A percentile compares a stretch with the other conserved stretches of the same genome.
phyloP scores from a whole-genome alignment of 1,284 basidiomycete species.

The Tilletia setariae region DNA sequence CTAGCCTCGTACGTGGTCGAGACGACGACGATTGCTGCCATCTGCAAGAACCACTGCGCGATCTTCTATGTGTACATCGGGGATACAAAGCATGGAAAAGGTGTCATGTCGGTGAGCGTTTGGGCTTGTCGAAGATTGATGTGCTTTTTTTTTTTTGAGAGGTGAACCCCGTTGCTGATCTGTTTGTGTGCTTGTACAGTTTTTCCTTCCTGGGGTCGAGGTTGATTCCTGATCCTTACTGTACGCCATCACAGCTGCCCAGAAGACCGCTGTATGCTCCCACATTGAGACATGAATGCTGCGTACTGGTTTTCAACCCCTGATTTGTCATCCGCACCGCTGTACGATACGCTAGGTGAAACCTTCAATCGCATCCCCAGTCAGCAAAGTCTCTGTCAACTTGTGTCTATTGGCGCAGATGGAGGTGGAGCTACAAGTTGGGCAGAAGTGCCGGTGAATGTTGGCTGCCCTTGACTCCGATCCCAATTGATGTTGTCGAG shows the following conservation, averaged over 20 bases:
- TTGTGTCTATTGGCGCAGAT: no score
- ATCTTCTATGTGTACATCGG: constrained; percentile 55
- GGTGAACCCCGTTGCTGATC: no score
- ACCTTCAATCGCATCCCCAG: no score
- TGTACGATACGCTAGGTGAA: no score
- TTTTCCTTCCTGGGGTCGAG: constrained; percentile 14
- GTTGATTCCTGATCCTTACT: not conserved
- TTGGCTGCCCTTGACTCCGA: not conserved
- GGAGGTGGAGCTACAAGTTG: no score
- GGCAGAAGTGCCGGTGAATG: not conserved
- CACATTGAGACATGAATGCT: no score
- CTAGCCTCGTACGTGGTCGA: constrained; percentile 47
- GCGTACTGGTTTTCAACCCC: no score
- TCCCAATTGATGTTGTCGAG: constrained; percentile 3
- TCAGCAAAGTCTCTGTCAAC: no score
- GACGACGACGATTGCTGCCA: constrained; percentile 49
- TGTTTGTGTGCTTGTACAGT: not conserved
- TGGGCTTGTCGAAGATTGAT: no score
- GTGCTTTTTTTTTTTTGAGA: no score
- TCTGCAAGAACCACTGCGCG: constrained; percentile 51
- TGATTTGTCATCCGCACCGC: no score
- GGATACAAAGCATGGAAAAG: constrained; percentile 35
- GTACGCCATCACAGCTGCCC: not conserved
- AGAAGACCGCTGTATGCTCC: no score
- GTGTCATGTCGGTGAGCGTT: constrained; percentile 36